Evolutionary conservation across 176 grass and related monocot genomes (phyloP), one percentile per base, ranked within the genome.

Genomic region (Eragrostis nindensis): DNA sequence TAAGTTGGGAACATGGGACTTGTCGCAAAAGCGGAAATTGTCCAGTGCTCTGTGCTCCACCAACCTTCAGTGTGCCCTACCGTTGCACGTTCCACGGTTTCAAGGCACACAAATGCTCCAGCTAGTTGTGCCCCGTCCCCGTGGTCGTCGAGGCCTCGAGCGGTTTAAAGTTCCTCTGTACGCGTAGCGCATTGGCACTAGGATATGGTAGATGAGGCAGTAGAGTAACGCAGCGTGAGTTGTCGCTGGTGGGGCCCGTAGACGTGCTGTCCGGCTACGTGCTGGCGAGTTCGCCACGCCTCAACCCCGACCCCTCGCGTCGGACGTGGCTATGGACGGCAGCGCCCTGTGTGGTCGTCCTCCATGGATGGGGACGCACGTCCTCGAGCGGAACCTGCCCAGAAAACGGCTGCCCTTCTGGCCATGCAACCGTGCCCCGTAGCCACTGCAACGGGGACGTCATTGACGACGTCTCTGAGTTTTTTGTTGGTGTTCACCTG

Each of bases 161-260:
- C 62, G 7, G 36, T 45, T 14, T 2, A 25, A 25, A 57, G 54
- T 22, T 8, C 30, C 61, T 6, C 49, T 70, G 80, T 78, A 72
- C 79, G 14, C 80, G 1, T 67, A 73, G 80, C 74, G 12, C 48
- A 22, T 72, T 1, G 40, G 39, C 74, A 11, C 27, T 25, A 66
- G 47, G 62, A 79, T 66, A 53, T 42, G 77, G 12, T 65, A n/a
- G 16, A 19, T 29, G 29, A 24, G n/a, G 22, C n/a, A 19, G 17
- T 48, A 68, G 86, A 68, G 77, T 72, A 66, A 73, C 41, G 26
- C 24, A 15, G 53, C 15, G 46, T 71, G 77, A 76, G 82, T 42
- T 81, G 76, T 80, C 76, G 65, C 50, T 1, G 69, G 68, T 82
- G 61, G 66, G 46, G 1, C 7, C 21, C 3, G 0, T 25, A 4